Base-by-base conservation (phyloP, 768 basidiomycete genomes). In the Amanita brunnescens region DNA sequence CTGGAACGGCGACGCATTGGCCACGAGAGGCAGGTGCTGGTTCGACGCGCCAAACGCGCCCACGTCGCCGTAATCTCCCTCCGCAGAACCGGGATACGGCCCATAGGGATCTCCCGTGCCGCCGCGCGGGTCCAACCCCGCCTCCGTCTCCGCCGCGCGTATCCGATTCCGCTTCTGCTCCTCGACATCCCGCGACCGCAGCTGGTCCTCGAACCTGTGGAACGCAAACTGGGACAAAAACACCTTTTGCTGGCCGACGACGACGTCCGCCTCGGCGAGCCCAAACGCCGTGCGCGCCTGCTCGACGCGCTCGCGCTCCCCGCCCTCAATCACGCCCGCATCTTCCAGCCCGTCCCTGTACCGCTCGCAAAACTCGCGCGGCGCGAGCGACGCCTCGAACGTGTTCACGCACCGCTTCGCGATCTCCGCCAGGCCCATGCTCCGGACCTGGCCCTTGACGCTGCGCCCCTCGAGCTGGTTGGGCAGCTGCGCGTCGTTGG, bases 401-500 rank as follows among this genome's bases (percentile, higher is more conserved):
- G 84, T 73, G 56, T 76, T 80, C 29, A 72, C 72, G 50, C 74
- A 78, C 42, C 87, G 68, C 61, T 75, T 79, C 5, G 87, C 80
- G 55, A 97, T 77, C 68, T 91, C 89, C 2, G 83, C 69, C 58
- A 98, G 60, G 0, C 92, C 90, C 21, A 85, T 61, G 51, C 87
- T 86, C 45, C 88, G 76, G 33, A 98, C 85, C 68, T 98, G 95
- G 0, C 89, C 88, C 65, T 93, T 95, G 44, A 97, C 86, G 35
- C 86, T 84, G 40, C 93, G 75, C 9, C 90, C 88, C 70, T 98
- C 95, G 47, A 97, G 71, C 63, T 97, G 94, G 62, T 92, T 91
- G 34, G 94, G 92, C 16, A 97, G 69, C 62, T 95, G 95, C 21
- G 91, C 85, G 68, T 97, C 93, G 62, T 98, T 99, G 3, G 94